Conservation (phyloP, 352 stramenopile species). For the Pythium vanterpoolii region DNA sequence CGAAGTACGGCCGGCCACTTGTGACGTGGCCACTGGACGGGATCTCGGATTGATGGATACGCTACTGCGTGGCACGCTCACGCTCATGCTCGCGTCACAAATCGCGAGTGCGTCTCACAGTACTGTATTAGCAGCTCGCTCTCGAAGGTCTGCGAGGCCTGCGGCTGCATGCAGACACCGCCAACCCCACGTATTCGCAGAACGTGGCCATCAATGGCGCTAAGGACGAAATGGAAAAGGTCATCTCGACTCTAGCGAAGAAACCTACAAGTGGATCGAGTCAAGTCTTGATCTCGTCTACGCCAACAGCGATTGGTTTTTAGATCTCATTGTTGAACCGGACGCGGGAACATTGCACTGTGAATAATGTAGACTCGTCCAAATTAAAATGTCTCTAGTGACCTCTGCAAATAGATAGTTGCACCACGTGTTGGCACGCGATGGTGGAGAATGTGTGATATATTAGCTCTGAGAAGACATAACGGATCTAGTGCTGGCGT, state of each 20-base stretch:
- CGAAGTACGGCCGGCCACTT: constrained; percentile 8
- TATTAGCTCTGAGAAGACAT: no score
- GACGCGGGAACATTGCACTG: no score
- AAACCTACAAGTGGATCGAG: no score
- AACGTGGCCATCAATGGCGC: constrained; percentile 7
- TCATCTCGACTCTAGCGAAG: no score
- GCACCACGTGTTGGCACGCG: no score
- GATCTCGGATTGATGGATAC: not conserved
- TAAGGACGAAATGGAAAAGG: not conserved
- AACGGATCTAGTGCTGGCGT: no score
- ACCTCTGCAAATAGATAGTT: not conserved
- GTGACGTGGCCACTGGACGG: not conserved
- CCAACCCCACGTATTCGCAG: constrained; percentile 16
- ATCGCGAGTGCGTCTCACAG: constrained; percentile 12
- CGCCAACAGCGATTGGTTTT: not conserved
- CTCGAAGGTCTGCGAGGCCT: not conserved
- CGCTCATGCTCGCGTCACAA: not conserved
- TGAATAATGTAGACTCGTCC: no score
- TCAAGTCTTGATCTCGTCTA: no score
- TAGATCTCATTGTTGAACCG: constrained; percentile 9
- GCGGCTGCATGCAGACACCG: constrained; percentile 12
- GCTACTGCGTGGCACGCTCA: not conserved
- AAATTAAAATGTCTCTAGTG: no score
- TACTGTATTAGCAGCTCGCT: constrained; percentile 10
- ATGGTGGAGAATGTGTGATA: no score